Conservation (phyloP, 1,139 yeast species). For the Nakaseomyces glabratus region DNA sequence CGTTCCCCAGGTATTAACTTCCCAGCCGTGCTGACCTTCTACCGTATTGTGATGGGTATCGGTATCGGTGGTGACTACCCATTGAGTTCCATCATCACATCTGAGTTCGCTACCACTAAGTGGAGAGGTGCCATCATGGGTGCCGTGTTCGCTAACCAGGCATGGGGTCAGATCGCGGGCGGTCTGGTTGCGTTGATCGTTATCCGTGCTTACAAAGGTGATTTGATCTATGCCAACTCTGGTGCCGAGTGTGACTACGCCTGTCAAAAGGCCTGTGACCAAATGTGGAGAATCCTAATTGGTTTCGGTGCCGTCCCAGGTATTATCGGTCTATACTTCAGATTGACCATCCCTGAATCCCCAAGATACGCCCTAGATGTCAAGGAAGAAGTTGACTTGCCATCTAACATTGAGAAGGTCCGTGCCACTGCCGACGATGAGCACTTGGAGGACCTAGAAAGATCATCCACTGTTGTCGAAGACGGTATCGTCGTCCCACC, state of each 20-base stretch:
- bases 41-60: constrained; percentile 80
- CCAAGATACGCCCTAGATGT: constrained; percentile 83
- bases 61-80: constrained; percentile 99
- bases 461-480: constrained; percentile 38
- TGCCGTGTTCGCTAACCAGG: constrained; percentile 88
- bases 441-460: constrained; percentile 37
- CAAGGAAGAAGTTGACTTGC: constrained; percentile 40
- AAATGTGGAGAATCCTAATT: constrained; percentile 85
- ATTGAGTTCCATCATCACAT: constrained; percentile 82
- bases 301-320: constrained; percentile 92
- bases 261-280: constrained; percentile 73
- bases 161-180: constrained; percentile 82
- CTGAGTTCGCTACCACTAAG: constrained; percentile 82
- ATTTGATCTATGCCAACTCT: constrained; percentile 42
- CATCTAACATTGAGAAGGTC: constrained; percentile 1
- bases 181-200: constrained; percentile 70
- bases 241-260: constrained; percentile 51
- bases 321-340: constrained; percentile 67
- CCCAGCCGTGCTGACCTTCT: constrained; percentile 62
- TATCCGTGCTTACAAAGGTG: constrained; percentile 63
- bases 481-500: constrained; percentile 20
- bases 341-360: constrained; percentile 89
- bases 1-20: constrained; percentile 59
- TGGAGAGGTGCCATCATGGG: constrained; percentile 97
- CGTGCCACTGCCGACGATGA: constrained; percentile 28